phyloP scores from a whole-genome alignment of 2,329 filamentous ascomycete species.

The Scedosporium apiospermum region DNA sequence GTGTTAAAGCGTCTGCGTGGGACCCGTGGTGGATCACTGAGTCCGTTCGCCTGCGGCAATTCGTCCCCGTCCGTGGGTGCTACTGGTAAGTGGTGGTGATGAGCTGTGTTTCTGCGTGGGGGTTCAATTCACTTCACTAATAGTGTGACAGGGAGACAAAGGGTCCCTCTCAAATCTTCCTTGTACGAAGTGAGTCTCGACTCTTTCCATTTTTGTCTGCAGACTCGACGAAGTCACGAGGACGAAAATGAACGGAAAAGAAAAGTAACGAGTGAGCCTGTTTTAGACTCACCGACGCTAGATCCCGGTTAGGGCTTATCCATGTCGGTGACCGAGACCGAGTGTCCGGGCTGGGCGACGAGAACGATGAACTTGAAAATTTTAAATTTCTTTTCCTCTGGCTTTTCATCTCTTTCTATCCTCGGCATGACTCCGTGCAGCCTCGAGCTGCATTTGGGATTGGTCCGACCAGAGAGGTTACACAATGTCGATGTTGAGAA shows the following conservation, averaged over 20 bases:
- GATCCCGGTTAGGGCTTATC: not conserved
- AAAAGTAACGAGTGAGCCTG: not conserved
- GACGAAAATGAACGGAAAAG: not conserved
- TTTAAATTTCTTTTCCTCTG: not conserved
- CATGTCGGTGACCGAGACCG: not conserved
- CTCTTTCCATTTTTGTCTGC: not conserved
- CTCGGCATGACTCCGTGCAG: not conserved
- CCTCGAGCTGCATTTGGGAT: not conserved
- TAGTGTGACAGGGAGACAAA: not conserved
- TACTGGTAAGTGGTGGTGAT: not conserved
- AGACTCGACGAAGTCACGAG: not conserved
- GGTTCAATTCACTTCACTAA: not conserved
- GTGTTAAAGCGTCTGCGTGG: not conserved
- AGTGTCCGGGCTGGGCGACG: not conserved
- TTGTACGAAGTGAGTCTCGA: too few species aligned
- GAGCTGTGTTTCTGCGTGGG: not conserved
- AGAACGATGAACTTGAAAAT: not conserved
- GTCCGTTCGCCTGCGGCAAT: not conserved
- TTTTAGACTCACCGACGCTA: not conserved
- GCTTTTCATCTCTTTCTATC: not conserved
- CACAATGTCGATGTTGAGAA: conserved; percentile 70
- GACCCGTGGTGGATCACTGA: not conserved
- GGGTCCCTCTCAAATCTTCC: not conserved
- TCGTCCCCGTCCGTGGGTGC: not conserved
- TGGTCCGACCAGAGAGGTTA: conserved; percentile 18